These are phyloP conservation scores for Fraxinus quadrangulata DNA, from an alignment of 257 asterid species.

Conservation along the genomic window DNA sequence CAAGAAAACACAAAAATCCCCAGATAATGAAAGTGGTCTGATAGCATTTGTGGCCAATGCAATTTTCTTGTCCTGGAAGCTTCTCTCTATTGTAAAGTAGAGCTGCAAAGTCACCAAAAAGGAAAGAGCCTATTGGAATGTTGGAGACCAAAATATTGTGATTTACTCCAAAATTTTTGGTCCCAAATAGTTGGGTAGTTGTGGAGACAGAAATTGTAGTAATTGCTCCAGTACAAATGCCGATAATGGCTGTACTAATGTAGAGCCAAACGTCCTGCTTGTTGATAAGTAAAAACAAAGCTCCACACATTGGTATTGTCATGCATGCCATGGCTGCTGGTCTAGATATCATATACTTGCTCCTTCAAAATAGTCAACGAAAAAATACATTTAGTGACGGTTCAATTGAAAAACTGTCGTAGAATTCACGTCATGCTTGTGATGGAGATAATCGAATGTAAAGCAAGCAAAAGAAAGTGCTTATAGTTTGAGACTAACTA, in stretches of 20 bases:
- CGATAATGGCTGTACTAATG: conserved; percentile 60
- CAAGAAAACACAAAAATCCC: conserved; percentile 63
- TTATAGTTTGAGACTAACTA: too few relatives aligned
- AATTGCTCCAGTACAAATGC: conserved; percentile 76
- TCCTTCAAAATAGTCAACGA: conserved; percentile 32
- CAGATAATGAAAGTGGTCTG: conserved; percentile 52
- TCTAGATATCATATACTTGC: conserved; percentile 45
- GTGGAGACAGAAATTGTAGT: conserved; percentile 63
- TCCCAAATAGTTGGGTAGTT: conserved; percentile 69
- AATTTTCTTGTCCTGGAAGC: conserved; percentile 32
- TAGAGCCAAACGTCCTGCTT: conserved; percentile 34
- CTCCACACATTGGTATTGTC: conserved; percentile 76
- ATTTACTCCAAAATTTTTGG: conserved; percentile 59
- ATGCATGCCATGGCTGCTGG: conserved; percentile 58
- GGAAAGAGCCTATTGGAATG: conserved; percentile 68
- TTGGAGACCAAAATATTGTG: conserved; percentile 70
- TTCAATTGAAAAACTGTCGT: neutral
- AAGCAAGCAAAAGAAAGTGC: too few relatives aligned
- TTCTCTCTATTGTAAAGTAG: conserved; percentile 43
- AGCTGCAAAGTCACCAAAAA: conserved; percentile 72
- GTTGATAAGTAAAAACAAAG: conserved; percentile 56
- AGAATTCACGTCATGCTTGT: too few relatives aligned
- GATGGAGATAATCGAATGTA: too few relatives aligned
- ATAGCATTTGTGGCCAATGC: conserved; percentile 61
- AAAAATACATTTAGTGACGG: neutral